Evolutionary conservation across 75 land plant species (phyloP).

Genomic region (Selaginella moellendorffii): DNA sequence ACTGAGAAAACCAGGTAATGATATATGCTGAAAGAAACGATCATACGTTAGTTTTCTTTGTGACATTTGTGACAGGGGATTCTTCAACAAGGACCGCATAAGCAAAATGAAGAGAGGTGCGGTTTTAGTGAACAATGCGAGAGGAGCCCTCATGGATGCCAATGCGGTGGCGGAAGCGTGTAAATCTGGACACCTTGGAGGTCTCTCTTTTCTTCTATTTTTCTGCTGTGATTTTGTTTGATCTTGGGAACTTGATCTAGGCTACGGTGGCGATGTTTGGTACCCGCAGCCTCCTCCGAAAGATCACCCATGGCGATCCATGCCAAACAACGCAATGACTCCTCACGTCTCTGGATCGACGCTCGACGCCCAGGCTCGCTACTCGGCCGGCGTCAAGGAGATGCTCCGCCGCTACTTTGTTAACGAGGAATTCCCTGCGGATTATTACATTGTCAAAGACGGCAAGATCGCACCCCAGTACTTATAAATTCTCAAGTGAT

Average conservation of each 20-base stretch:
- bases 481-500: too few relatives aligned
- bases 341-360: conserved; percentile 91
- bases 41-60: too few relatives aligned
- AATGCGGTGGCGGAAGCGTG: conserved; percentile 76
- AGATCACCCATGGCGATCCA: conserved; percentile 91
- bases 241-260: too few relatives aligned
- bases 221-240: too few relatives aligned
- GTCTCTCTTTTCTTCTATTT: conserved; percentile 24
- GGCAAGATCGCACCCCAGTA: conserved; percentile 74
- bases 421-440: conserved; percentile 57
- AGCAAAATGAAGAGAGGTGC: conserved; percentile 78
- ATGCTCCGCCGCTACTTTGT: conserved; percentile 76
- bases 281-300: conserved; percentile 78
- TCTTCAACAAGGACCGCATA: conserved; percentile 65
- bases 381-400: conserved; percentile 69
- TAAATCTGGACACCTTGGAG: conserved; percentile 69
- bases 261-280: conserved; percentile 97
- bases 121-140: conserved; percentile 73
- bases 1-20: conserved; percentile 81
- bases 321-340: conserved; percentile 97
- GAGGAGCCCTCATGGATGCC: conserved; percentile 81
- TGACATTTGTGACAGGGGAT: conserved; percentile 31
- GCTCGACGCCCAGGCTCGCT: conserved; percentile 79
- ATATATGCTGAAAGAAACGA: too few relatives aligned
- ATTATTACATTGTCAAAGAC: conserved; percentile 75